Evolutionary conservation across 1,139 yeast species (phyloP).

Genomic region (Pichia sorboxylosa): DNA sequence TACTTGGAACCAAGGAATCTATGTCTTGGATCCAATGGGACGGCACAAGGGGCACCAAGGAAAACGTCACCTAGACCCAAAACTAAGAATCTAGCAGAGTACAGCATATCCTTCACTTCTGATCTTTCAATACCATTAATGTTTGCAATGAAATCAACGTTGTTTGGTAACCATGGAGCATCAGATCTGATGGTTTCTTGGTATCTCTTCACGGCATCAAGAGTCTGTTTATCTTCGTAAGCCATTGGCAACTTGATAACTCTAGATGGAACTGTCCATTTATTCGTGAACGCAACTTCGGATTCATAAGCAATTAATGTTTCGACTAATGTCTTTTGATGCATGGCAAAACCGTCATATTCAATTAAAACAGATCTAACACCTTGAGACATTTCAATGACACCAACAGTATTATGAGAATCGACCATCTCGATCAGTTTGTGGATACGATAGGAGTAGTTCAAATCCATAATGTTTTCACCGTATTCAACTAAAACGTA

Average conservation of each 20-base stretch:
- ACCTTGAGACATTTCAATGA: conserved; percentile 93
- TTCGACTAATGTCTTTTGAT: conserved; percentile 51
- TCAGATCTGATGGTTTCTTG: conserved; percentile 83
- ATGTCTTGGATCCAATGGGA: conserved; percentile 93
- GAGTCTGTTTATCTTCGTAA: conserved; percentile 80
- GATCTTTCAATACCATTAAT: conserved; percentile 72
- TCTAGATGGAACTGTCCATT: conserved; percentile 81
- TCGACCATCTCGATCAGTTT: conserved; percentile 65
- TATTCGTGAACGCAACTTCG: conserved; percentile 57
- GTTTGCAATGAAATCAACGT: conserved; percentile 85
- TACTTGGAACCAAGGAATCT: conserved; percentile 86
- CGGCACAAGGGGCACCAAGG: conserved; percentile 97
- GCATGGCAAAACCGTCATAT: conserved; percentile 47
- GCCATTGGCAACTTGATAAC: conserved; percentile 87
- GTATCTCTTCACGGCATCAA: conserved; percentile 82
- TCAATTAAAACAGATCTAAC: conserved; percentile 89
- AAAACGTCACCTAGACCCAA: conserved; percentile 95
- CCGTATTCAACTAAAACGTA: conserved; percentile 88
- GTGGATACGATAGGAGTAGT: conserved; percentile 74
- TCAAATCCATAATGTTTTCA: conserved; percentile 74
- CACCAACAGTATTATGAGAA: conserved; percentile 56
- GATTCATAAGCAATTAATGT: conserved; percentile 64
- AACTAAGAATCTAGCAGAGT: conserved; percentile 81
- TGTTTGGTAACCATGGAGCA: conserved; percentile 97
- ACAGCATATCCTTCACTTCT: conserved; percentile 72